Percentiles rank a stretch among this genome's conserved stretches.
These are phyloP conservation scores for Coffea eugenioides DNA, from an alignment of 257 asterid species.

Conservation along the genomic window DNA sequence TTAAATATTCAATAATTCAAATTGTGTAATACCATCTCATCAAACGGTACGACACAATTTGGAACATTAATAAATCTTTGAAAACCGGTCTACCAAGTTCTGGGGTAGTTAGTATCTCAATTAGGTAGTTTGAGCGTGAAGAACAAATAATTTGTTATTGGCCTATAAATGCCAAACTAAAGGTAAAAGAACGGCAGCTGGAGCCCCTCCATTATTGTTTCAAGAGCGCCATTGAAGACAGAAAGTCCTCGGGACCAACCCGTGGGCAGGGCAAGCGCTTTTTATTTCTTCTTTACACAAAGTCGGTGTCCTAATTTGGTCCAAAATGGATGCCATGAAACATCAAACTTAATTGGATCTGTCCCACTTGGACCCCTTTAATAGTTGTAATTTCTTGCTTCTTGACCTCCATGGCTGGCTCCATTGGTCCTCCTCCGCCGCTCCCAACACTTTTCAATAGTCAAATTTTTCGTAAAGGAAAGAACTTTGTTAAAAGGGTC, in stretches of 20 bases:
- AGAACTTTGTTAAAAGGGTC: not conserved
- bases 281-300: not conserved
- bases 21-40: too few species aligned
- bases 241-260: not conserved
- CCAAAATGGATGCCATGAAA: slow-evolving; percentile 2
- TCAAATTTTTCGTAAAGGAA: not conserved
- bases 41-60: too few species aligned
- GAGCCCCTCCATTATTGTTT: not conserved
- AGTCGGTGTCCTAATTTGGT: not conserved
- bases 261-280: not conserved
- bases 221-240: too few species aligned
- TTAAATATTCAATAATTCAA: too few species aligned
- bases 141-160: too few species aligned
- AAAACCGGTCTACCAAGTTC: too few species aligned
- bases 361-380: not conserved
- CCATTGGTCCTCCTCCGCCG: not conserved
- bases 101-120: too few species aligned
- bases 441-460: not conserved
- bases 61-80: too few species aligned
- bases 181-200: too few species aligned
- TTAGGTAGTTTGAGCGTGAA: too few species aligned
- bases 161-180: too few species aligned
- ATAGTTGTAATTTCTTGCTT: not conserved
- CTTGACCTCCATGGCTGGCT: too few species aligned
- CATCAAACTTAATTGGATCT: not conserved